phyloP scores from a whole-genome alignment of 225 moss, liverwort and hornwort species.

The Takakia lepidozioides region DNA sequence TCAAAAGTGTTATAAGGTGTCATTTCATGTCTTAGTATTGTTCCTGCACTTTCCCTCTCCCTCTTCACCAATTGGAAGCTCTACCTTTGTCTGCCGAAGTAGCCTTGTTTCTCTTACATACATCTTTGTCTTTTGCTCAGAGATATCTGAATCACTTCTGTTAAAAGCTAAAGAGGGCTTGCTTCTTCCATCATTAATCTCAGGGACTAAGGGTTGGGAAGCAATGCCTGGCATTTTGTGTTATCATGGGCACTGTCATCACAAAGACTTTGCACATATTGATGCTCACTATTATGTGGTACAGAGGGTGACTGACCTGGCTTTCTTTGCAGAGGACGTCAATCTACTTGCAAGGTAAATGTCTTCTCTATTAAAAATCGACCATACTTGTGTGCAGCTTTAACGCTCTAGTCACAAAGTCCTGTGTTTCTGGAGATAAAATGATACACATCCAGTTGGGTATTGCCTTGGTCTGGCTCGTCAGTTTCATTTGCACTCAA shows the following conservation, averaged over 20 bases:
- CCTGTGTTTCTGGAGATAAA: neutral
- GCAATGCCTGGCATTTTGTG: no score
- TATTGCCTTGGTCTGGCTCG: neutral
- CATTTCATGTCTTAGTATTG: no score
- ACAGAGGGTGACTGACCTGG: slow-evolving; percentile 15
- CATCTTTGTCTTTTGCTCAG: neutral
- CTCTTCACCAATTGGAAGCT: no score
- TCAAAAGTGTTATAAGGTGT: no score
- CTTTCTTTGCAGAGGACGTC: slow-evolving; percentile 4
- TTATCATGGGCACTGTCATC: neutral
- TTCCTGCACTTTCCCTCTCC: no score
- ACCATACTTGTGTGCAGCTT: no score
- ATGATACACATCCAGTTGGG: neutral
- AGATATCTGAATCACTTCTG: neutral
- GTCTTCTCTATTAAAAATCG: neutral
- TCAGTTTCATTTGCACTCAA: neutral
- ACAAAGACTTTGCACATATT: neutral
- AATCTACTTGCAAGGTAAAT: slow-evolving; percentile 13
- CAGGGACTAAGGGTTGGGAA: no score
- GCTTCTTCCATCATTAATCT: no score
- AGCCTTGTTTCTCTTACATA: neutral
- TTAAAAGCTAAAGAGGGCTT: no score
- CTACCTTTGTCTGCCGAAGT: no score
- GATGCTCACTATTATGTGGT: neutral
- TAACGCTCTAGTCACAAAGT: no score